Conservation (phyloP, 73 alveolate species). For the Paramecium tetraurelia region DNA sequence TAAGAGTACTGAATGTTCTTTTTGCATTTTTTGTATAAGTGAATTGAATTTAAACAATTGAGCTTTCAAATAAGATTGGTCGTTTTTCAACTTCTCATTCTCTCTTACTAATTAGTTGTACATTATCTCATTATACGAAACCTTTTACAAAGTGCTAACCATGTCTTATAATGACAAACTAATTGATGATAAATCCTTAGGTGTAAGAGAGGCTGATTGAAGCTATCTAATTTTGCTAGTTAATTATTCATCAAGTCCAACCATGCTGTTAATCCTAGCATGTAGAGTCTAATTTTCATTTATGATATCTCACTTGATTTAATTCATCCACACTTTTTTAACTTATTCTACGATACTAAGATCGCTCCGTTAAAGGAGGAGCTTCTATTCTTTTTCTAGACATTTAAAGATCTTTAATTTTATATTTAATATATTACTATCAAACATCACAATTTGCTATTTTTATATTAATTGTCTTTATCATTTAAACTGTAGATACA, state of each 20-base stretch:
- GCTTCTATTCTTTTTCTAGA: conserved; percentile 20
- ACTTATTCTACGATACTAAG: not conserved
- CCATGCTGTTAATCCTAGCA: conserved; percentile 21
- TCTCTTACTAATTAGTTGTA: not conserved
- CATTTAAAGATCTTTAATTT: not conserved
- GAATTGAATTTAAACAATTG: not conserved
- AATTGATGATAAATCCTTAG: not conserved
- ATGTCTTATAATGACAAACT: not conserved
- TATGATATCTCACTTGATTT: not conserved
- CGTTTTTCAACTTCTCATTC: conserved; percentile 10
- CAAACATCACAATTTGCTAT: not conserved
- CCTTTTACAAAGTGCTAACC: conserved; percentile 1
- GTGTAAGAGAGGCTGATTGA: not conserved
- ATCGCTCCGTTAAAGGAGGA: not conserved
- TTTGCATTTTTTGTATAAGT: not conserved
- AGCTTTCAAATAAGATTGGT: not conserved
- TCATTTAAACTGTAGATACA: too few relatives aligned
- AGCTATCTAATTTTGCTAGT: not conserved
- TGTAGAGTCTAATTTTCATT: not conserved
- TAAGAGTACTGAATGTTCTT: not conserved
- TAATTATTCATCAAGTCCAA: conserved; percentile 7
- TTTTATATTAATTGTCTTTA: too few relatives aligned
- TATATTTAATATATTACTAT: not conserved
- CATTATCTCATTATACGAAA: conserved; percentile 26
- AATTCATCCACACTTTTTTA: conserved; percentile 6